Conservation (phyloP, 2,329 filamentous ascomycete species). For the Fusarium guadeloupense region DNA sequence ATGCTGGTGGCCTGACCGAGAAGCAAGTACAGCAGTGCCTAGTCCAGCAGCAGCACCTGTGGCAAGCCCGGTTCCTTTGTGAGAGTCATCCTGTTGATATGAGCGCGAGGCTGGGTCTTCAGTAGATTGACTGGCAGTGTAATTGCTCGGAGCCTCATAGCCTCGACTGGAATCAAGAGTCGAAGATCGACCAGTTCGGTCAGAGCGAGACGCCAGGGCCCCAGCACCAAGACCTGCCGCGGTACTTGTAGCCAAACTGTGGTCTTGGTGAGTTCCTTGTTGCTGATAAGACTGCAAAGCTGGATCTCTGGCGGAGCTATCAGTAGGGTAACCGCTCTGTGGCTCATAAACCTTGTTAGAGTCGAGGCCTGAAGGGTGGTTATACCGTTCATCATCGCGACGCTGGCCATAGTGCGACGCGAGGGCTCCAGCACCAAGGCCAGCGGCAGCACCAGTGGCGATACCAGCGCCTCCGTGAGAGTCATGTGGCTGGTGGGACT, state of each 20-base stretch:
- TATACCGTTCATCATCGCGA: background rate
- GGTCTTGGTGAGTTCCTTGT: background rate
- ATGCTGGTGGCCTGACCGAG: background rate
- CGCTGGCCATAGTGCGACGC: conserved; percentile 2
- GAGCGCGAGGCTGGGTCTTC: background rate
- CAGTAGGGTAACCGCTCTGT: background rate
- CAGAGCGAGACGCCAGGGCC: background rate
- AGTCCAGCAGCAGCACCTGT: conserved; percentile 1
- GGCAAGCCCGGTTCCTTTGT: background rate
- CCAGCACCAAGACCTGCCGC: background rate
- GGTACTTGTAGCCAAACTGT: background rate
- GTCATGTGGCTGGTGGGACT: background rate
- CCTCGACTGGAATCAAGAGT: background rate
- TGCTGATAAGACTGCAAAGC: background rate
- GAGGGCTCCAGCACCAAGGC: conserved; percentile 14
- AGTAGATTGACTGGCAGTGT: background rate
- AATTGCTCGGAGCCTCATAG: background rate
- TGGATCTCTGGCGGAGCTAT: background rate
- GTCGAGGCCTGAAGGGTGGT: background rate
- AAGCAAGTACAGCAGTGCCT: background rate
- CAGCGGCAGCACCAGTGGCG: background rate
- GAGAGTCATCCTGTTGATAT: conserved; percentile 1
- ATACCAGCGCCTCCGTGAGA: background rate
- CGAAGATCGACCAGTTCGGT: background rate
- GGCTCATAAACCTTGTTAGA: background rate